Evolutionary conservation across 2,329 filamentous ascomycete species (phyloP).

Genomic region (Diaporthe destruens): DNA sequence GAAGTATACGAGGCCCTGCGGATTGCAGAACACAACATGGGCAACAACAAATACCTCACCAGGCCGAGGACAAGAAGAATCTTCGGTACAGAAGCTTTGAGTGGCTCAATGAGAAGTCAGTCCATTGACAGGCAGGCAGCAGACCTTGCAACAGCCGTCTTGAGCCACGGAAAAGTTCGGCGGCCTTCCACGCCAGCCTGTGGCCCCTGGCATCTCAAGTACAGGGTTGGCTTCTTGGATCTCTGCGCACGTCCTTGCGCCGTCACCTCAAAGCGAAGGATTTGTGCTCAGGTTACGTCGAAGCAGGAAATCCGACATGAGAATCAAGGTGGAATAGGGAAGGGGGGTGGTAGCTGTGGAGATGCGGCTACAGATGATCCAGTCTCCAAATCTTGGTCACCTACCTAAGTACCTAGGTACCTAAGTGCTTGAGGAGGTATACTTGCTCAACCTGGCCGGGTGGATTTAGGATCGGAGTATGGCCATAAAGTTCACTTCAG

Average conservation of each 20-base stretch:
- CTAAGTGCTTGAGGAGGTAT: no score
- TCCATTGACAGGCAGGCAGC: background rate
- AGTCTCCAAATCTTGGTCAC: background rate
- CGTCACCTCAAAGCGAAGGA: background rate
- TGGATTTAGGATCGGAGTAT: background rate
- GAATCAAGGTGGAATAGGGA: background rate
- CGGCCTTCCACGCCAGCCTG: background rate
- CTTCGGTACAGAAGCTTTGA: background rate
- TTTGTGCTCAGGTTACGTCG: background rate
- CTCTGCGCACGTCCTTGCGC: background rate
- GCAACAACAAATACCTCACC: background rate
- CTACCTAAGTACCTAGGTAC: no score
- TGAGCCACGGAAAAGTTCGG: background rate
- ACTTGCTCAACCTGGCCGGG: background rate
- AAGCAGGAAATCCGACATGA: background rate
- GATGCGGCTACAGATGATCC: background rate
- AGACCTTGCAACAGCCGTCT: no score
- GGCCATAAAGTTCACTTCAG: background rate
- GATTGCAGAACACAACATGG: no score
- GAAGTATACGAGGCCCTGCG: constrained; percentile 1
- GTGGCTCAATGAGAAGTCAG: background rate
- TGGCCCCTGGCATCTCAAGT: background rate
- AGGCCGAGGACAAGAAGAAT: background rate
- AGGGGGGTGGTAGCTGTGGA: background rate
- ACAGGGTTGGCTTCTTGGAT: background rate